Evolutionary conservation across 805 yeast species (phyloP), one percentile per base, ranked within the genome.

Genomic region (Starmerella tilneyi): DNA sequence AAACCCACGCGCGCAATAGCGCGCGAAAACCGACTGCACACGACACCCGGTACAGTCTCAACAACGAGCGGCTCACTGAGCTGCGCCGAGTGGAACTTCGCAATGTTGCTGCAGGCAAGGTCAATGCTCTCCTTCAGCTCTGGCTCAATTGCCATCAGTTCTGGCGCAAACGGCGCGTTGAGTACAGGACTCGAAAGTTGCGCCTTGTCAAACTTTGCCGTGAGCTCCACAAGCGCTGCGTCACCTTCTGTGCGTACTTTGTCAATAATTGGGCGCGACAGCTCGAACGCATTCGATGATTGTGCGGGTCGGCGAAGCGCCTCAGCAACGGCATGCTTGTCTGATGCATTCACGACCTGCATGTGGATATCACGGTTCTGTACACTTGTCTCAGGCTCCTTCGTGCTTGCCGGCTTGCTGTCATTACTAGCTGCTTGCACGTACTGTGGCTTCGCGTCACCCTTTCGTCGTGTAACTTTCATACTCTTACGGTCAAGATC

Each of bases 281-380:
- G 72, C 53, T 81, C 79, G 94, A 88, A 85, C 51, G 92, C 94
- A 58, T 85, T 92, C 17, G 88, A 73, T 19, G 96, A 84, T 66
- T 92, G 97, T 41, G 84, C 92, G n/a, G 99, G 99, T 67, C 99
- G 81, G 23, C 78, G 73, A 47, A 92, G 71, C 9, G 92, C 86
- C 22, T 69, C 65, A 19, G 65, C 67, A 19, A 92, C 74, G 32
- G 71, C 75, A 7, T 59, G 59, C 11, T 63, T 61, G 1, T 51
- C 44, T 21, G 64, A 60, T 26, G 59, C 70, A 47, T 60, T 56
- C 23, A 64, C 63, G 37, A 58, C 54, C 54, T 52, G 44, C 59
- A 57, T 57, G 28, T 42, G 34, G 34, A 57, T 55, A 21, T 46
- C 46, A 2, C 42, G 53, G 15, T 31, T 34, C n/a, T n/a, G n/a